Percentiles rank a stretch among this genome's conserved stretches.
These are phyloP conservation scores for Triticum urartu DNA, from an alignment of 176 grass and related monocot genomes.

Conservation along the genomic window DNA sequence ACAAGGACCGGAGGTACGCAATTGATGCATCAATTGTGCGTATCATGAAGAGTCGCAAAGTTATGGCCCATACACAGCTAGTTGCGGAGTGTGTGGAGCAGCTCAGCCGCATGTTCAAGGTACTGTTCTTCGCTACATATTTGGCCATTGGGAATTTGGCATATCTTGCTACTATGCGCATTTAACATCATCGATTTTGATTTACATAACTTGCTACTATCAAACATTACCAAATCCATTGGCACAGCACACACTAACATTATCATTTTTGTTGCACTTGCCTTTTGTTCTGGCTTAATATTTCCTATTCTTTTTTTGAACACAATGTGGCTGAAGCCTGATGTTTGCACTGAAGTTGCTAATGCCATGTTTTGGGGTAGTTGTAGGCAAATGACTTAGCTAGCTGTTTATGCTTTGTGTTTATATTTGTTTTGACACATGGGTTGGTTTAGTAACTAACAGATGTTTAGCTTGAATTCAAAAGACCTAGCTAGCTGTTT, in stretches of 20 bases:
- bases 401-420: neutral
- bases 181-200: neutral
- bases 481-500: neutral
- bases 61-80: conserved; percentile 82
- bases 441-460: neutral
- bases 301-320: neutral
- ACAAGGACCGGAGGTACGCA: conserved; percentile 89
- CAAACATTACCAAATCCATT: neutral
- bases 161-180: neutral
- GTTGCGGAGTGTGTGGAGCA: conserved; percentile 93
- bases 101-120: conserved; percentile 96
- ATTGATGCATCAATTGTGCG: conserved; percentile 99
- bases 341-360: neutral
- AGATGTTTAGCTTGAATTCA: neutral
- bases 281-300: neutral
- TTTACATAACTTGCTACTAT: neutral
- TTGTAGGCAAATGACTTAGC: neutral
- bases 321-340: neutral
- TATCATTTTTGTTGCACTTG: neutral
- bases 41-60: conserved; percentile 96
- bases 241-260: neutral
- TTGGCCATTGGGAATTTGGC: neutral
- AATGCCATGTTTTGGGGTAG: neutral
- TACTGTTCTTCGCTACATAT: conserved; percentile 1
- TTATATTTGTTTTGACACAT: neutral